phyloP scores from a whole-genome alignment of 2,329 filamentous ascomycete genomes.

The Coleophoma cylindrospora region DNA sequence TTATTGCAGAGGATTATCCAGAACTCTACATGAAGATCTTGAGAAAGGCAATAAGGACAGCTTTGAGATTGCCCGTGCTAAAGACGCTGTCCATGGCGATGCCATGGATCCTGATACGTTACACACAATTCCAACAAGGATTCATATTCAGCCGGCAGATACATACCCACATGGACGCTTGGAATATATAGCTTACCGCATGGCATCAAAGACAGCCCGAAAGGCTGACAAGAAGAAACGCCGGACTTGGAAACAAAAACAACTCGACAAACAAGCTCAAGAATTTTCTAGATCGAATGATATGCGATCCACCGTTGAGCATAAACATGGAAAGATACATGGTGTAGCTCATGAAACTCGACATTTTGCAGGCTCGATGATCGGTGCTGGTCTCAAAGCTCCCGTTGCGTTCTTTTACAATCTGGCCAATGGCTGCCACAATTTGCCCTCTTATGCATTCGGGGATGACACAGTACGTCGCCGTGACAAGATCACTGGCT shows the following conservation, averaged over 20 bases:
- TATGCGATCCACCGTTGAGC: background rate
- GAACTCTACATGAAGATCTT: conserved; percentile 5
- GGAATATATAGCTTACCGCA: conserved; percentile 12
- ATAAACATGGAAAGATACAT: conserved; percentile 13
- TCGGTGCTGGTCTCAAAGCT: conserved; percentile 8
- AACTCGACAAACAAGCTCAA: background rate
- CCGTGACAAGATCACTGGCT: conserved; percentile 52
- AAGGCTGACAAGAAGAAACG: background rate
- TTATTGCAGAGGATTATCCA: conserved; percentile 10
- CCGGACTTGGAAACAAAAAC: background rate
- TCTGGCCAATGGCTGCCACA: conserved; percentile 65
- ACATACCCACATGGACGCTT: conserved; percentile 11
- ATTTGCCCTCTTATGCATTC: conserved; percentile 58
- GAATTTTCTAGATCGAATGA: background rate
- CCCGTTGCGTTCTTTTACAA: conserved; percentile 47
- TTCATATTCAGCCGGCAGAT: conserved; percentile 10
- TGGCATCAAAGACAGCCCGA: conserved; percentile 11
- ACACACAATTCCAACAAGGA: conserved; percentile 2
- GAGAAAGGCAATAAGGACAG: background rate
- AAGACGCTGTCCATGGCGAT: background rate
- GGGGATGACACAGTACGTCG: conserved; percentile 63
- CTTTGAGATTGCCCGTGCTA: background rate
- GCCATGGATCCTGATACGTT: conserved; percentile 1
- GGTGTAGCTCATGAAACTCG: conserved; percentile 13
- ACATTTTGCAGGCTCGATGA: conserved; percentile 12